Evolutionary conservation across 768 basidiomycete genomes (phyloP), one percentile per base, ranked within the genome.

Genomic region (Tulasnella sp.): DNA sequence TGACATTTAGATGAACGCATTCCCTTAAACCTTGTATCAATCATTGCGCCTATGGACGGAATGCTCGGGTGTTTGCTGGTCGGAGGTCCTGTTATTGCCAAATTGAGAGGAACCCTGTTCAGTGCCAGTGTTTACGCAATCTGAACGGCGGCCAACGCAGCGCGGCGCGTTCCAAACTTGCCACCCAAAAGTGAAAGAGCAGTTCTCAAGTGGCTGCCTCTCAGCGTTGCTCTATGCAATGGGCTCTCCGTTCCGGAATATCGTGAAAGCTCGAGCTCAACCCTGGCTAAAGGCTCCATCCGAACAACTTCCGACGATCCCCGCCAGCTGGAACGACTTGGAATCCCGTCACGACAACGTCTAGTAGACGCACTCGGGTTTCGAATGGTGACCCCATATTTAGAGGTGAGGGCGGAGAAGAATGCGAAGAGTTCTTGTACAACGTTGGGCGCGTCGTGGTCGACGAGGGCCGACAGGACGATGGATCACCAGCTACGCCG

Each of bases 401-500:
- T 31, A 56, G 40, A 48, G 44, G 75, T 1, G 44, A 21, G 34
- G 19, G 19, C 27, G 75, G 46, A 75, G 75, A 44, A 36, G 75
- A 75, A 12, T 75, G 44, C 19, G 75, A 75, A 12, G 44, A 34
- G 27, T 75, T 75, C 27, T 42, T 75, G n/a, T 44, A 36, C 34
- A 34, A 48, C 9, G 19, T 75, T 1, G 27, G 75, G 19, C 44
- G 44, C 9, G 4, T 16, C 39, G 75, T 36, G 10, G 14, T 75
- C 3, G 40, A 75, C 24, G 38, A 34, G 27, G 75, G 44, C 34
- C 39, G 44, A 36, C 44, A 42, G 24, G 34, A 56, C 21, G 75
- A 75, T 74, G 73, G 75, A 75, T 75, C 40, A n/a, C 46, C 36
- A 44, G 44, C 31, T 56, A 42, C 27, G 39, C 75, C n/a, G 34